Evolutionary conservation across 2,329 filamentous ascomycete genomes (phyloP).

Genomic region (Aspergillus candidus): DNA sequence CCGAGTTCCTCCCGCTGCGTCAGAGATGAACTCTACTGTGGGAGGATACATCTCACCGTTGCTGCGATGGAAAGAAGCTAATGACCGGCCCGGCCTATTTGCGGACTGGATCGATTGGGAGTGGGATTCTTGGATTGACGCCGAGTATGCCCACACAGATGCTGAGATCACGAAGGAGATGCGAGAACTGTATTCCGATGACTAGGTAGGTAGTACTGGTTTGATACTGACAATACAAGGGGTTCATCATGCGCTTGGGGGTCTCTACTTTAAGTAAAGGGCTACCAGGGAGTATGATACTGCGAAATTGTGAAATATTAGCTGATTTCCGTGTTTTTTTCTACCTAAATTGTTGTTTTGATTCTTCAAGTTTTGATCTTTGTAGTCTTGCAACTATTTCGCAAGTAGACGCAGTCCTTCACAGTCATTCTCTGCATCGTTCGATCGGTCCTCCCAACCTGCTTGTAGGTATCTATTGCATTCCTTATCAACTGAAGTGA

Average conservation of each 20-base stretch:
- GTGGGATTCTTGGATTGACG: slow-evolving; percentile 16
- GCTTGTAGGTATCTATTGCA: too few species aligned
- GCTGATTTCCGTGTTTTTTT: too few species aligned
- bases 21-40: slow-evolving; percentile 3
- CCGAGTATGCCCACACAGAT: slow-evolving; percentile 16
- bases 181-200: slow-evolving; percentile 1
- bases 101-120: slow-evolving; percentile 21
- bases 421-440: too few species aligned
- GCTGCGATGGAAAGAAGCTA: slow-evolving; percentile 11
- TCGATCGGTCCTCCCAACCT: too few species aligned
- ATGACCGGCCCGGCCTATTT: slow-evolving; percentile 4
- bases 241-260: too few species aligned
- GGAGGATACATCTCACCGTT: slow-evolving; percentile 17
- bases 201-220: too few species aligned
- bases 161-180: slow-evolving; percentile 15
- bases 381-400: too few species aligned
- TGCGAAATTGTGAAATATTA: too few species aligned
- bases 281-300: neutral
- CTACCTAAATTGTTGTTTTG: too few species aligned
- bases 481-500: neutral
- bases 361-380: too few species aligned
- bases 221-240: too few species aligned
- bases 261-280: neutral
- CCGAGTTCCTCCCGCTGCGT: slow-evolving; percentile 6
- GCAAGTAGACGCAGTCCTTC: too few species aligned